Percentiles rank a stretch among this genome's conserved stretches.
Conservation (phyloP, 768 basidiomycete species). For the Mycena leptocephala region DNA sequence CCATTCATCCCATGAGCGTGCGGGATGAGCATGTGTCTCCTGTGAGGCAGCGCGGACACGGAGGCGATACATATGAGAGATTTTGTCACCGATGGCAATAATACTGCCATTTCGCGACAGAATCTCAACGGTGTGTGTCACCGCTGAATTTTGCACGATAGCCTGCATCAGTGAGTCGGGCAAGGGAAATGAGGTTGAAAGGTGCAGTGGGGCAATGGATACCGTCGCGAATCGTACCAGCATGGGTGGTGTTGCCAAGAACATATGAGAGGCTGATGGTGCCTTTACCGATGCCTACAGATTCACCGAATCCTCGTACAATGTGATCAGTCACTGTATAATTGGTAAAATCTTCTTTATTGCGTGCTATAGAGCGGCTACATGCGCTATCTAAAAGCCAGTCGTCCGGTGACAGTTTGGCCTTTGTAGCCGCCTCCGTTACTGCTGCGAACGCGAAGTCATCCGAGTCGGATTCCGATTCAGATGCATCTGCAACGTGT, state of each 20-base stretch:
- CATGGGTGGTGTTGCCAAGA: neutral
- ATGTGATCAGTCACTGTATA: constrained; percentile 3
- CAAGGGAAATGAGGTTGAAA: constrained; percentile 35
- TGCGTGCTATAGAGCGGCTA: constrained; percentile 18
- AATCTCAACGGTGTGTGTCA: constrained; percentile 25
- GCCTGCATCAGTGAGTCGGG: constrained; percentile 32
- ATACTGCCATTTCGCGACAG: neutral
- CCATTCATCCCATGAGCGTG: constrained; percentile 46
- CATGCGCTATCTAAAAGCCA: constrained; percentile 19
- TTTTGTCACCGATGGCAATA: constrained; percentile 13
- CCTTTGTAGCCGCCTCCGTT: neutral
- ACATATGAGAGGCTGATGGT: neutral
- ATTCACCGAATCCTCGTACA: constrained; percentile 6
- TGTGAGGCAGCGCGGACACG: neutral
- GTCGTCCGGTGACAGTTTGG: constrained; percentile 2
- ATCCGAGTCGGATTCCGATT: neutral
- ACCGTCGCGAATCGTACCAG: neutral
- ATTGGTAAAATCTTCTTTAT: constrained; percentile 12
- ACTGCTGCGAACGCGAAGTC: neutral
- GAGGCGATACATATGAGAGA: constrained; percentile 12
- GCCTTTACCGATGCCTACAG: neutral
- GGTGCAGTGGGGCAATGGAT: neutral
- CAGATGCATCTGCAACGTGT: constrained; percentile 2
- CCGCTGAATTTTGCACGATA: constrained; percentile 11
- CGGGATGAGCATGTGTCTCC: neutral